These are phyloP conservation scores for Austroboletus eburneus DNA, from an alignment of 768 basidiomycete genomes.

Conservation along the genomic window DNA sequence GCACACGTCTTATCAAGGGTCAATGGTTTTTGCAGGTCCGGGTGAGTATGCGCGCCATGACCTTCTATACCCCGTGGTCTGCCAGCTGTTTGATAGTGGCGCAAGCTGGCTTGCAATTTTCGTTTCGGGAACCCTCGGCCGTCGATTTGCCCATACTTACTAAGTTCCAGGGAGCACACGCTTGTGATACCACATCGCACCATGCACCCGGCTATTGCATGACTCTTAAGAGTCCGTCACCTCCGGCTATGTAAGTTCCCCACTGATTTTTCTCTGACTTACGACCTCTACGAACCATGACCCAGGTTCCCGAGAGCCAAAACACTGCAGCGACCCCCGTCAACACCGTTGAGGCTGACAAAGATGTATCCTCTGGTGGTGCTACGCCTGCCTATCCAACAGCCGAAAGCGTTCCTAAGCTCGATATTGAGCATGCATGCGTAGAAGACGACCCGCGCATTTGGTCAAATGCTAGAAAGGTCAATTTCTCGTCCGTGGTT, in stretches of 20 bases:
- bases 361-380: neutral
- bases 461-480: neutral
- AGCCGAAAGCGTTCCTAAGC: conserved; percentile 1
- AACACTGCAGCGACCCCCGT: neutral
- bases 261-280: neutral
- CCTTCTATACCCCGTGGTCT: too few species aligned
- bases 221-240: neutral
- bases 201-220: too few species aligned
- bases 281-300: conserved; percentile 2
- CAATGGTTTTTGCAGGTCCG: too few species aligned
- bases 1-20: too few species aligned
- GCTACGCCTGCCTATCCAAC: neutral
- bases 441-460: too few species aligned
- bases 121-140: neutral
- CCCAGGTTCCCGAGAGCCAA: neutral
- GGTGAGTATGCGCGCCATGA: too few species aligned
- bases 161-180: too few species aligned
- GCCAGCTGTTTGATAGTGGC: too few species aligned
- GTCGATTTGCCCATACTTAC: too few species aligned
- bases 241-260: too few species aligned
- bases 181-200: too few species aligned
- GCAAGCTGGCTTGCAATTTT: too few species aligned
- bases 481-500: neutral
- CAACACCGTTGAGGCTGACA: neutral
- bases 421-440: conserved; percentile 13